Base-by-base conservation (phyloP, 768 basidiomycete species). In the Rhodocollybia butyracea region DNA sequence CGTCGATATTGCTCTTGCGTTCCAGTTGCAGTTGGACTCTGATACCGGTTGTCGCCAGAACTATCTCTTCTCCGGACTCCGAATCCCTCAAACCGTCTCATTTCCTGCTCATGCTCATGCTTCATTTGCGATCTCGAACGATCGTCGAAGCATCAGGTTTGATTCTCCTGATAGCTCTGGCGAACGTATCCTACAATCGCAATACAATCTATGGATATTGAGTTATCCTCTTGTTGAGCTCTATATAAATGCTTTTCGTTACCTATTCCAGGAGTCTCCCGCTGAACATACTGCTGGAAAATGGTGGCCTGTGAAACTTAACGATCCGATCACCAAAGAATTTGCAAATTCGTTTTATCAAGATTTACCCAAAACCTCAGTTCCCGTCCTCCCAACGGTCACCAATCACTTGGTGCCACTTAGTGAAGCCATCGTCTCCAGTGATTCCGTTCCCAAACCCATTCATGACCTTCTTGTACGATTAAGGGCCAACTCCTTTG, bases 201-300 rank as follows among this genome's bases (percentile, higher is more conserved):
- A 40, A 19, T 66, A 58, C 51, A 66, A 66, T 54, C 21, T 29
- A 3, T 66, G 65, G 65, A 56, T 66, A 34, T 54, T 66, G 3
- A 36, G 54, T 10, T 45, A 54, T 3, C 43, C 61, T 12, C 17
- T 66, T 13, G 61, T 61, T 8, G 48, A 57, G 13, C 46, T 64
- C 1, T 64, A 62, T 36, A 57, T 62, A 24, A 56, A 45, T 17
- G 57, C 52, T 42, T 53, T 63, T n/a, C 13, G 34, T 3, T 21
- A 46, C 54, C 36, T 55, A 1, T 21, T 47, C 27, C 11, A 41
- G n/a, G n/a, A n/a, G n/a, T n/a, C n/a, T n/a, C n/a, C n/a, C 21
- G 51, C 36, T 2, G 29, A 41, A 21, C 21, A 42, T 40, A 29
- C 42, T 3, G 58, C 60, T 43, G n/a, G 26, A 21, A 29, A 42